A percentile compares a stretch with the other conserved stretches of the same genome.
These are phyloP conservation scores for Priceomyces melissophilus DNA, from an alignment of 805 yeast species.

Conservation along the genomic window DNA sequence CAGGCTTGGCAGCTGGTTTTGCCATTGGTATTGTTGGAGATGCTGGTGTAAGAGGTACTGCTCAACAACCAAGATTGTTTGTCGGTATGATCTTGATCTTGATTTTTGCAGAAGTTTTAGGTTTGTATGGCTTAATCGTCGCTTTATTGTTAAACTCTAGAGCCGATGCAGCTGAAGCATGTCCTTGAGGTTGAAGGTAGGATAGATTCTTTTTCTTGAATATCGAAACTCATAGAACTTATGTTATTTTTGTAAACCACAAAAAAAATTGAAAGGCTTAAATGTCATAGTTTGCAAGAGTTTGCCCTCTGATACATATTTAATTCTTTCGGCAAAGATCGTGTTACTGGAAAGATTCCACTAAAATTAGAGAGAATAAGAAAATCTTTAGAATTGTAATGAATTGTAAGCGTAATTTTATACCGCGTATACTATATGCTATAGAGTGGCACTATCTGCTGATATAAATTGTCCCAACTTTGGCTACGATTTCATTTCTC, in stretches of 20 bases:
- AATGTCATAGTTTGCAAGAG: no score
- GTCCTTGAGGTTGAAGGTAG: no score
- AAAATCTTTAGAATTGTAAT: neutral
- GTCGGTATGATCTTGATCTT: conserved; percentile 98
- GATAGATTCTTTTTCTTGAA: no score
- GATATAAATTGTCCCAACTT: conserved; percentile 35
- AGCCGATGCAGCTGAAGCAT: conserved; percentile 41
- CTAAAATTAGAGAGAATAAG: conserved; percentile 2
- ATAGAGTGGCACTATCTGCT: conserved; percentile 5
- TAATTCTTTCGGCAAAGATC: no score
- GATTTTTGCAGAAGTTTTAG: conserved; percentile 98
- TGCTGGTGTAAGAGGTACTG: conserved; percentile 98
- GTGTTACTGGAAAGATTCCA: no score
- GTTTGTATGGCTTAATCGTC: conserved; percentile 97
- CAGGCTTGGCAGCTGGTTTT: conserved; percentile 97
- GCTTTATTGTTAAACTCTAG: conserved; percentile 96
- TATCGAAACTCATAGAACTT: no score
- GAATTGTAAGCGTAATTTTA: neutral
- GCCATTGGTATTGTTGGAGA: conserved; percentile 99
- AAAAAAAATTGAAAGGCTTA: no score
- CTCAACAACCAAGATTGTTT: conserved; percentile 97
- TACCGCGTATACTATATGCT: neutral
- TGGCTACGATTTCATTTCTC: conserved; percentile 30
- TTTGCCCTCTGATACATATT: no score
- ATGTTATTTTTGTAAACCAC: no score